Percentiles rank a stretch among this genome's conserved stretches.
Evolutionary conservation across 1,139 yeast genomes (phyloP).

Genomic region (Zygotorulaspora mrakii): DNA sequence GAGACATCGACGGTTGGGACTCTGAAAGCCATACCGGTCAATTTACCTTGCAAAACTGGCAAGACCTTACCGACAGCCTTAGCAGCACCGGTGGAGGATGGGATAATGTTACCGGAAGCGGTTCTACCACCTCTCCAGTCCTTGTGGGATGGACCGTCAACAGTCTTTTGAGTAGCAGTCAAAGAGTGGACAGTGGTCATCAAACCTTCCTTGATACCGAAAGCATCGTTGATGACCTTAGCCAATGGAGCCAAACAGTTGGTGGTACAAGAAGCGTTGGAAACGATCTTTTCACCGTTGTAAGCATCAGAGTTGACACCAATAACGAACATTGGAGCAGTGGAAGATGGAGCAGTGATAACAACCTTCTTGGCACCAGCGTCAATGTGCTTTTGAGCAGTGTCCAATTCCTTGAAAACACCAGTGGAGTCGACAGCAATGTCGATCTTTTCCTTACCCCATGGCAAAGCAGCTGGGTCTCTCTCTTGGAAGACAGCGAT

Average conservation of each 20-base stretch:
- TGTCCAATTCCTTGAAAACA: slow-evolving; percentile 73
- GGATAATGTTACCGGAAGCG: slow-evolving; percentile 86
- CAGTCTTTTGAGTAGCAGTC: slow-evolving; percentile 88
- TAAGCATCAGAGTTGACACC: slow-evolving; percentile 80
- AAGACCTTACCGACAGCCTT: slow-evolving; percentile 89
- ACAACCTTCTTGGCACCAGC: slow-evolving; percentile 89
- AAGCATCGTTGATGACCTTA: slow-evolving; percentile 72
- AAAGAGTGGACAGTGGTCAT: slow-evolving; percentile 90
- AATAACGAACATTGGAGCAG: slow-evolving; percentile 86
- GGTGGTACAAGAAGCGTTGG: slow-evolving; percentile 88
- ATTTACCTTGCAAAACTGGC: slow-evolving; percentile 80
- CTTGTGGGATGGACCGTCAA: slow-evolving; percentile 91
- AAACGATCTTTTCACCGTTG: slow-evolving; percentile 67
- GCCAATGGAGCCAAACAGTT: slow-evolving; percentile 90
- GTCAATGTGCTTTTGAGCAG: slow-evolving; percentile 77
- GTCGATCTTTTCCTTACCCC: slow-evolving; percentile 76
- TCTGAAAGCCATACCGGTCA: slow-evolving; percentile 87
- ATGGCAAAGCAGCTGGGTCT: slow-evolving; percentile 79
- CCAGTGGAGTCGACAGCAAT: slow-evolving; percentile 84
- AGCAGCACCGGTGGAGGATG: slow-evolving; percentile 90
- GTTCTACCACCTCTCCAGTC: slow-evolving; percentile 97
- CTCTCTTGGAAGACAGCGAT: slow-evolving; percentile 72
- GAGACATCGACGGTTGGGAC: slow-evolving; percentile 87
- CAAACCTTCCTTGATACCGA: slow-evolving; percentile 81
- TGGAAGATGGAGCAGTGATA: slow-evolving; percentile 82